Evolutionary conservation across 1,284 basidiomycete genomes (phyloP).

Genomic region (Boletus smithii): DNA sequence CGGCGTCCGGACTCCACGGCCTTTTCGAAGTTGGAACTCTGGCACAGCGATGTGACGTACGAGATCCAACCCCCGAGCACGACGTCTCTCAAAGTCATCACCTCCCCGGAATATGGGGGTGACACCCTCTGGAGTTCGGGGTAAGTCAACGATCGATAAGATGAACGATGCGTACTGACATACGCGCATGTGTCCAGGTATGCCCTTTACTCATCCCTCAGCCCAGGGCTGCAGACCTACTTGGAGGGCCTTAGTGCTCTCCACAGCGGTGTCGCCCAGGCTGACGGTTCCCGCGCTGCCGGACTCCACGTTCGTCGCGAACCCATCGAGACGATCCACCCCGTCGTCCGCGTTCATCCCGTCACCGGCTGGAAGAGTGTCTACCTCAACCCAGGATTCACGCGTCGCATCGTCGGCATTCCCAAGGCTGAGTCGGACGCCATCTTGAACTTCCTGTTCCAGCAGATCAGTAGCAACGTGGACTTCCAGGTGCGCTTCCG

Average conservation of each 20-base stretch:
- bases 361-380: conserved; percentile 78
- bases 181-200: conserved; percentile 37
- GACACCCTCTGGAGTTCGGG: conserved; percentile 72
- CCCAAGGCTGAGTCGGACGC: conserved; percentile 78
- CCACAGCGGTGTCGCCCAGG: conserved; percentile 67
- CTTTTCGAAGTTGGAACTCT: conserved; percentile 77
- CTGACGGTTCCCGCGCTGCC: conserved; percentile 61
- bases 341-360: conserved; percentile 73
- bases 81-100: conserved; percentile 67
- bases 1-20: conserved; percentile 66
- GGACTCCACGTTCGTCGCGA: conserved; percentile 63
- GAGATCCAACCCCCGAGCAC: conserved; percentile 71
- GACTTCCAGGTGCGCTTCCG: conserved; percentile 73
- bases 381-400: conserved; percentile 74
- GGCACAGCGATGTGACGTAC: conserved; percentile 80
- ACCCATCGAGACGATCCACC: conserved; percentile 67
- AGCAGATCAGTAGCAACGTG: conserved; percentile 62
- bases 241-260: conserved; percentile 63
- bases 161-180: conserved; percentile 4
- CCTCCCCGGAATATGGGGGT: conserved; percentile 61
- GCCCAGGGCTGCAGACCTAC: conserved; percentile 63
- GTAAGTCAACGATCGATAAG: conserved; percentile 30
- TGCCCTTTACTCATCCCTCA: conserved; percentile 70
- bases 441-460: conserved; percentile 68
- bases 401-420: conserved; percentile 66